These are phyloP conservation scores for Nematodospora valgi DNA, from an alignment of 805 yeast genomes.

Conservation along the genomic window DNA sequence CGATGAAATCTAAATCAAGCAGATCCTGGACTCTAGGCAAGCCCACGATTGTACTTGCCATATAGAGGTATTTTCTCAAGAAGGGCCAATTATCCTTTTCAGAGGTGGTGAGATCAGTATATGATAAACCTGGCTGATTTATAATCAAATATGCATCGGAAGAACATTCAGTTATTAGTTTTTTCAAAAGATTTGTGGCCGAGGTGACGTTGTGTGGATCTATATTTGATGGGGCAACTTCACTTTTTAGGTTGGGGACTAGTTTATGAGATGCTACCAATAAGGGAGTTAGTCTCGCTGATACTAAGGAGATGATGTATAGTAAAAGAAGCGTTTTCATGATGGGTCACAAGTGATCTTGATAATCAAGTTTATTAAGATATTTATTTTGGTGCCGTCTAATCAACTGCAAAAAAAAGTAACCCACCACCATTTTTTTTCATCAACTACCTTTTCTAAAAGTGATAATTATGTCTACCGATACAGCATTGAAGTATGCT, in stretches of 20 bases:
- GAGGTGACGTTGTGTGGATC: constrained; percentile 19
- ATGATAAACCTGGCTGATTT: constrained; percentile 37
- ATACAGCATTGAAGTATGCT: constrained; percentile 35
- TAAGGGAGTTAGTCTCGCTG: constrained; percentile 23
- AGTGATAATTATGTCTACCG: not conserved
- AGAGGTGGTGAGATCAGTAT: constrained; percentile 23
- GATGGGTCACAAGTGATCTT: too few relatives aligned
- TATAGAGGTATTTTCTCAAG: constrained; percentile 47
- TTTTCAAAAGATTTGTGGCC: constrained; percentile 33
- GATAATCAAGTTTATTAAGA: too few relatives aligned
- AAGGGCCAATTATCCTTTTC: constrained; percentile 43
- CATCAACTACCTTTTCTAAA: not conserved
- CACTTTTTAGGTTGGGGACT: constrained; percentile 26
- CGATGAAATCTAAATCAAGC: constrained; percentile 43
- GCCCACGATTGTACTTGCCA: constrained; percentile 60
- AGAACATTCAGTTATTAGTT: constrained; percentile 35
- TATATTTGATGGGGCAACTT: constrained; percentile 17
- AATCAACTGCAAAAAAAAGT: too few relatives aligned
- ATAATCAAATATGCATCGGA: constrained; percentile 37
- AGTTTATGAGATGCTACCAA: constrained; percentile 39
- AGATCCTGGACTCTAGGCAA: constrained; percentile 48
- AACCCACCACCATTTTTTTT: not conserved
- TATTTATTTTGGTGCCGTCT: too few relatives aligned
- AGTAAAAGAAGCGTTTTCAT: too few relatives aligned
- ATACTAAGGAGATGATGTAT: too few relatives aligned